A percentile compares a stretch with the other conserved stretches of the same genome.
Conservation (phyloP, 2,329 filamentous ascomycete genomes). For the Aspergillus floridensis region DNA sequence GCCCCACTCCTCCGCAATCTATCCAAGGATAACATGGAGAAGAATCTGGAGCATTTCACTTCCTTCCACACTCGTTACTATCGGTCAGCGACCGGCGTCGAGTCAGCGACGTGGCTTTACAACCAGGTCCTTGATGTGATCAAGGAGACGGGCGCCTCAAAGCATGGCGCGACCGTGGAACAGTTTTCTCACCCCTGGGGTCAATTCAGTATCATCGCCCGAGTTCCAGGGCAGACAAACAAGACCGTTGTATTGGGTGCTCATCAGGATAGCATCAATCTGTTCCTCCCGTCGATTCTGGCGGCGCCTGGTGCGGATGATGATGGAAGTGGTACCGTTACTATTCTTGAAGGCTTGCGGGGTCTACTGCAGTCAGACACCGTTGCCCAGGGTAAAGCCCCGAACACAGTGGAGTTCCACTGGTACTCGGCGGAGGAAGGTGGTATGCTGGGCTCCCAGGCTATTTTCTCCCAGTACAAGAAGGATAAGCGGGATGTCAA, state of each 20-base stretch:
- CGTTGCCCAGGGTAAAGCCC: conserved; percentile 66
- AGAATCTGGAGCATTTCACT: conserved; percentile 70
- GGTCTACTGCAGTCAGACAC: conserved; percentile 72
- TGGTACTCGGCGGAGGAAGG: conserved; percentile 93
- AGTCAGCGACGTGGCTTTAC: conserved; percentile 87
- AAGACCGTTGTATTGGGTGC: conserved; percentile 86
- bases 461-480: conserved; percentile 80
- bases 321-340: conserved; percentile 88
- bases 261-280: conserved; percentile 93
- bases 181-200: conserved; percentile 82
- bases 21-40: conserved; percentile 71
- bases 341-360: conserved; percentile 86
- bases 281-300: conserved; percentile 80
- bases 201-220: conserved; percentile 87
- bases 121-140: conserved; percentile 71
- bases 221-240: conserved; percentile 79
- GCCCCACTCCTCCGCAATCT: conserved; percentile 66
- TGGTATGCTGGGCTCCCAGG: conserved; percentile 82
- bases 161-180: conserved; percentile 64
- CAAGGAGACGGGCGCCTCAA: conserved; percentile 65
- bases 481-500: conserved; percentile 72
- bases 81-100: conserved; percentile 63
- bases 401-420: conserved; percentile 93
- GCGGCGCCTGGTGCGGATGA: conserved; percentile 92
- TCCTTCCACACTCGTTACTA: conserved; percentile 59